Percentiles rank a stretch among this genome's conserved stretches.
phyloP scores from a whole-genome alignment of 2,329 filamentous ascomycete genomes.

The Sporothrix euskadiensis region DNA sequence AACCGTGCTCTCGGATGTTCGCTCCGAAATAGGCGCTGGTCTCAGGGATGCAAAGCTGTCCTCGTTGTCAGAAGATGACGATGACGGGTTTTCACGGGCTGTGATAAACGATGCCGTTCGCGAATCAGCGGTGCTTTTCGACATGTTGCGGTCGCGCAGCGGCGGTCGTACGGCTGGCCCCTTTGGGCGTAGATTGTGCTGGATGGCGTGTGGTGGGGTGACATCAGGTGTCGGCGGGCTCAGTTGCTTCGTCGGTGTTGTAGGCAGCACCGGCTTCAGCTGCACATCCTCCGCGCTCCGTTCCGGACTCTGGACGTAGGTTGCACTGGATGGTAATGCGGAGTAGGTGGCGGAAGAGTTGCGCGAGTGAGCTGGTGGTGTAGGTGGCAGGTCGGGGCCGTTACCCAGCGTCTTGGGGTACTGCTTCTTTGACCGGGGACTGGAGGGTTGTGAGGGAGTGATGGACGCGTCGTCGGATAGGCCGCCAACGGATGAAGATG shows the following conservation, averaged over 20 bases:
- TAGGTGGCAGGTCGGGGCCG: slow-evolving; percentile 59
- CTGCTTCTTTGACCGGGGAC: slow-evolving; percentile 45
- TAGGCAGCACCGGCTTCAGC: slow-evolving; percentile 45
- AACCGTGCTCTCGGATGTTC: slow-evolving; percentile 49
- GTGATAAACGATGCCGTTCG: slow-evolving; percentile 71
- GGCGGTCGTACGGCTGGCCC: slow-evolving; percentile 46
- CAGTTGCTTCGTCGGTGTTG: slow-evolving; percentile 63
- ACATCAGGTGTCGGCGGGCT: slow-evolving; percentile 75
- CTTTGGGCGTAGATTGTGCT: slow-evolving; percentile 45
- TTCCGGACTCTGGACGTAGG: slow-evolving; percentile 42
- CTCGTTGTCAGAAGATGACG: slow-evolving; percentile 57
- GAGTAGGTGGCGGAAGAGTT: slow-evolving; percentile 56
- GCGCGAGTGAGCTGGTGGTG: slow-evolving; percentile 61
- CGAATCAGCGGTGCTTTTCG: slow-evolving; percentile 60
- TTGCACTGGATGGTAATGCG: slow-evolving; percentile 46
- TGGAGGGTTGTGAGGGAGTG: slow-evolving; percentile 42
- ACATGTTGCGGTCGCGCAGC: slow-evolving; percentile 51
- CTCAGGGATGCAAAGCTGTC: slow-evolving; percentile 50
- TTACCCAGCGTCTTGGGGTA: slow-evolving; percentile 46
- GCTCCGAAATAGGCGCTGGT: slow-evolving; percentile 42
- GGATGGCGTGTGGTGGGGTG: slow-evolving; percentile 61
- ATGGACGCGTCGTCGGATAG: slow-evolving; percentile 29
- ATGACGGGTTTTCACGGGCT: slow-evolving; percentile 62
- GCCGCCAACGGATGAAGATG: slow-evolving; percentile 36
- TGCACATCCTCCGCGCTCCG: slow-evolving; percentile 45